A percentile compares a stretch with the other conserved stretches of the same genome.
Conservation (phyloP, 1,284 basidiomycete genomes). For the Marasmius oreades region DNA sequence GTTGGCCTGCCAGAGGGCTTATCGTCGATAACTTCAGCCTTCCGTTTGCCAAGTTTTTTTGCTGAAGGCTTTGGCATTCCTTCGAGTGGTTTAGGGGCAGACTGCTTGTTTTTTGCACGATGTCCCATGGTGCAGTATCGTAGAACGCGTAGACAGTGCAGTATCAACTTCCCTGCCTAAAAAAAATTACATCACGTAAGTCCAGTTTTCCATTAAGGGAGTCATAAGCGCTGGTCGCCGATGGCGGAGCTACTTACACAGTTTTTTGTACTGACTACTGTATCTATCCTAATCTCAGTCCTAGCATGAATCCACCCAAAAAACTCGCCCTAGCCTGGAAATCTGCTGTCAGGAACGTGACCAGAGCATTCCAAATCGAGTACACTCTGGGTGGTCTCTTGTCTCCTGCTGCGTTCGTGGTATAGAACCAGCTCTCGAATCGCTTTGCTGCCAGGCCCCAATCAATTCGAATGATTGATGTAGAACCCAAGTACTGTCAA, state of each 20-base stretch:
- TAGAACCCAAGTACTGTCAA: slow-evolving; percentile 70
- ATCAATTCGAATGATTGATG: slow-evolving; percentile 73
- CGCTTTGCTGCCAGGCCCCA: slow-evolving; percentile 60
- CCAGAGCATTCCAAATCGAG: slow-evolving; percentile 68
- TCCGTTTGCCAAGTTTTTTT: slow-evolving; percentile 71
- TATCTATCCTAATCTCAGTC: slow-evolving; percentile 58
- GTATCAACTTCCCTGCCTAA: neutral
- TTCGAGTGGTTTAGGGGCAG: slow-evolving; percentile 64
- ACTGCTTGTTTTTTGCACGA: slow-evolving; percentile 90
- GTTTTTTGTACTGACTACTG: neutral
- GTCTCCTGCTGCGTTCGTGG: slow-evolving; percentile 49
- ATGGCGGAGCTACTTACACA: neutral
- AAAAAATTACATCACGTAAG: neutral
- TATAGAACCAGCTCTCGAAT: slow-evolving; percentile 77
- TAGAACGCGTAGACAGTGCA: neutral
- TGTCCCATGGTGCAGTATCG: slow-evolving; percentile 70
- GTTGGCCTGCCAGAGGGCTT: slow-evolving; percentile 33
- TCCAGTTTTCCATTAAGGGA: too few relatives aligned
- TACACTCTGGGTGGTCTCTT: slow-evolving; percentile 57
- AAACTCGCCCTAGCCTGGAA: slow-evolving; percentile 86
- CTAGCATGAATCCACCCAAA: slow-evolving; percentile 66
- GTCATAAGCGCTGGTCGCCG: neutral
- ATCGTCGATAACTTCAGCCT: slow-evolving; percentile 46
- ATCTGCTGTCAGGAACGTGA: slow-evolving; percentile 89
- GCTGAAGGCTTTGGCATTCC: slow-evolving; percentile 33